Percentiles rank a stretch among this genome's conserved stretches.
Conservation (phyloP, 768 basidiomycete genomes). For the Lactarius akahatsu region DNA sequence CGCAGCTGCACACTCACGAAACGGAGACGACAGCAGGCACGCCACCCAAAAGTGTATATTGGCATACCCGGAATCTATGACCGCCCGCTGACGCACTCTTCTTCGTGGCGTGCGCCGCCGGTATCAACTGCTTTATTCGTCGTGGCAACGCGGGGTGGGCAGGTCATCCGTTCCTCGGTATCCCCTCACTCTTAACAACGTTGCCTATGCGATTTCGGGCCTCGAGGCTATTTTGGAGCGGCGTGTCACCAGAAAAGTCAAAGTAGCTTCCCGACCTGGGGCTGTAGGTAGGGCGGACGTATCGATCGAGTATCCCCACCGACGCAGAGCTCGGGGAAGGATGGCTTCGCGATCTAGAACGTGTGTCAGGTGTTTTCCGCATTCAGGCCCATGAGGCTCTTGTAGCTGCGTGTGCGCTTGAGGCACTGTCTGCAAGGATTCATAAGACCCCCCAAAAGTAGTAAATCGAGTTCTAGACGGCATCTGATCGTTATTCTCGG, state of each 20-base stretch:
- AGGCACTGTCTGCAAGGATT: background rate
- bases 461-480: background rate
- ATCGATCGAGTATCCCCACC: conserved; percentile 1
- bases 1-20: background rate
- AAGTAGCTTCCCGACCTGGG: background rate
- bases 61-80: background rate
- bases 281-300: background rate
- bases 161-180: background rate
- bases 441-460: background rate
- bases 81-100: background rate
- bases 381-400: background rate
- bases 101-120: conserved; percentile 5
- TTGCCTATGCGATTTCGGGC: background rate
- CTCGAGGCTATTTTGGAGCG: background rate
- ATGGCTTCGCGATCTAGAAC: background rate
- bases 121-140: background rate
- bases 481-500: background rate
- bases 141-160: background rate
- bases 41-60: background rate
- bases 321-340: background rate
- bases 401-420: background rate
- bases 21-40: conserved; percentile 5
- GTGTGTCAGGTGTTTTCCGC: background rate
- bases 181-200: conserved; percentile 3
- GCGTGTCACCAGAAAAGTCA: background rate